Conservation (phyloP, 306 rosid genomes). For the Sechiopsis laciniata region DNA sequence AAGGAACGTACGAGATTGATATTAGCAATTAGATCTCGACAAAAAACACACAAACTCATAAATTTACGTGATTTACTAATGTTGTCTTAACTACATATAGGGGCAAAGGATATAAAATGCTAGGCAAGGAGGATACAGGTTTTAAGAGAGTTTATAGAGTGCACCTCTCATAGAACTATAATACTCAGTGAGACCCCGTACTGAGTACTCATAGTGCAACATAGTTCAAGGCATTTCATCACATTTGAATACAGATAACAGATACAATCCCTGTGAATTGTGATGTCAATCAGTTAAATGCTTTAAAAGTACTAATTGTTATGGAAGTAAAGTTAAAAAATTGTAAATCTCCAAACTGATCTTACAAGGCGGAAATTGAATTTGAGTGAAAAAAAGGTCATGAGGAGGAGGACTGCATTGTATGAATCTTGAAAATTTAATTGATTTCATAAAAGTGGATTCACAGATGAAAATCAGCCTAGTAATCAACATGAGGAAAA, state of each 20-base stretch:
- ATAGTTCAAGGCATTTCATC: background rate
- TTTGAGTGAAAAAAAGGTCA: background rate
- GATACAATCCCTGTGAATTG: background rate
- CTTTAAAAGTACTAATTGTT: background rate
- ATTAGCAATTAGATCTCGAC: background rate
- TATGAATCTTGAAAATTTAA: conserved; percentile 9
- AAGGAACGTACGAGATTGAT: background rate
- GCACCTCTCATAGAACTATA: no score
- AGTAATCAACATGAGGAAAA: conserved; percentile 25
- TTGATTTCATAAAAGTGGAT: conserved; percentile 52
- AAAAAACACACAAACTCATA: no score
- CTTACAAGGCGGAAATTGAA: background rate
- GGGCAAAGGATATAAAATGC: background rate
- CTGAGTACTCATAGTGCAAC: no score
- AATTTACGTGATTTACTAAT: no score
- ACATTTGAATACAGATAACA: conserved; percentile 1
- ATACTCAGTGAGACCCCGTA: no score
- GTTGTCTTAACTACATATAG: background rate
- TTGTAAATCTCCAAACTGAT: conserved; percentile 5
- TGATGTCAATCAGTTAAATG: background rate
- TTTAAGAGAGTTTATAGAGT: no score
- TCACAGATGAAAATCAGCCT: conserved; percentile 40
- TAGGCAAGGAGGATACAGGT: no score
- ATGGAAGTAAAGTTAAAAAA: background rate
- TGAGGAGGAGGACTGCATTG: conserved; percentile 11